Conservation (phyloP, 495 filamentous ascomycete species). For the Daldinia loculata region DNA sequence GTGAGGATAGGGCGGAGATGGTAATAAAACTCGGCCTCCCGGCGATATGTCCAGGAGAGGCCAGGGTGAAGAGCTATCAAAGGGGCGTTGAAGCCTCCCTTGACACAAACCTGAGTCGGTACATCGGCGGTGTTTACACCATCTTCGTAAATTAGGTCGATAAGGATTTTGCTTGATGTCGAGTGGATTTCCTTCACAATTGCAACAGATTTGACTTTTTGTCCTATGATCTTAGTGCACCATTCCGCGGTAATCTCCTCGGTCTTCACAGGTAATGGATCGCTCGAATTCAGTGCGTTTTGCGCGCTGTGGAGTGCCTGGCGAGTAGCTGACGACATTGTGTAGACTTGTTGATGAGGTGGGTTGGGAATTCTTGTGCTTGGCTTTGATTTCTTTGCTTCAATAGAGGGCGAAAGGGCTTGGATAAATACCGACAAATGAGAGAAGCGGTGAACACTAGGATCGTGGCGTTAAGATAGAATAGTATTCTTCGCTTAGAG, state of each 20-base stretch:
- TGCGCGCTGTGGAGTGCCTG: slow-evolving; percentile 1
- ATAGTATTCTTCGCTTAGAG: background rate
- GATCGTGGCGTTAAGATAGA: background rate
- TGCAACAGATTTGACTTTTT: slow-evolving; percentile 5
- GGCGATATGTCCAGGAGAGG: slow-evolving; percentile 17
- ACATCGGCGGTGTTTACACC: background rate
- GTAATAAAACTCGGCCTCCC: slow-evolving; percentile 22
- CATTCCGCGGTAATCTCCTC: slow-evolving; percentile 25
- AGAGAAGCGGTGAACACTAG: background rate
- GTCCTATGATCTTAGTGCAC: slow-evolving; percentile 9
- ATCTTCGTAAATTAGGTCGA: slow-evolving; percentile 16
- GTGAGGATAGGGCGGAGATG: slow-evolving; percentile 8
- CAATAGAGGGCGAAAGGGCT: background rate
- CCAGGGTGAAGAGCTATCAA: slow-evolving; percentile 5
- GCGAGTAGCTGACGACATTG: background rate
- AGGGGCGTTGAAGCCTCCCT: slow-evolving; percentile 21
- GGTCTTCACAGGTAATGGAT: slow-evolving; percentile 7
- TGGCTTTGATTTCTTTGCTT: background rate
- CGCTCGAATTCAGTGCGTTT: slow-evolving; percentile 5
- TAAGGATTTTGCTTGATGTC: slow-evolving; percentile 21
- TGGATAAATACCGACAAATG: background rate
- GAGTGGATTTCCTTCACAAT: slow-evolving; percentile 21
- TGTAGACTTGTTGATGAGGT: background rate
- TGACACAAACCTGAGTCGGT: slow-evolving; percentile 12
- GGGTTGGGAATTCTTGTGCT: background rate